Conservation (phyloP, 2,329 filamentous ascomycete species). For the Knufia fluminis region DNA sequence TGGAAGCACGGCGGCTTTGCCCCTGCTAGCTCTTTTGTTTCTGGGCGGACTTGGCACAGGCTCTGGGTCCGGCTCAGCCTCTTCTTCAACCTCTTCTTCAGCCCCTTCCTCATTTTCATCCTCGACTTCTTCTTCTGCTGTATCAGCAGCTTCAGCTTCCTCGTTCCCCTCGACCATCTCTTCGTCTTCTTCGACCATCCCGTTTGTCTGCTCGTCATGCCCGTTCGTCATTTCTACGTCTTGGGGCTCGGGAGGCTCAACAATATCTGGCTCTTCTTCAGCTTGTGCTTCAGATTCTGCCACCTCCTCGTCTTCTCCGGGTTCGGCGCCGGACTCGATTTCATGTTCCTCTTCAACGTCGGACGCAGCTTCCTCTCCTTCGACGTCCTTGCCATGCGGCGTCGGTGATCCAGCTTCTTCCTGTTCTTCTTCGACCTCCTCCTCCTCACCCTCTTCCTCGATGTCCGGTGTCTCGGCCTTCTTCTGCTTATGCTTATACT, state of each 20-base stretch:
- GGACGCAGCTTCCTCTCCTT: constrained; percentile 6
- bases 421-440: constrained; percentile 18
- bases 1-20: not conserved
- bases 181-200: not conserved
- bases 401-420: not conserved
- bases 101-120: not conserved
- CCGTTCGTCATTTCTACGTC: not conserved
- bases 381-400: not conserved
- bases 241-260: too few species aligned
- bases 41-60: not conserved
- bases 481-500: constrained; percentile 22
- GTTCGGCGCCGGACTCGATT: too few species aligned
- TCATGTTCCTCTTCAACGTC: constrained; percentile 13
- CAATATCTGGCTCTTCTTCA: too few species aligned
- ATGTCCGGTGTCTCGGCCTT: constrained; percentile 22
- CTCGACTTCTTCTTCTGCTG: not conserved
- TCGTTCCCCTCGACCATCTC: not conserved
- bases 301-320: too few species aligned
- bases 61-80: not conserved
- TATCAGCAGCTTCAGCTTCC: not conserved
- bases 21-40: not conserved
- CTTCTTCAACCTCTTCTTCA: constrained; percentile 4
- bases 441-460: constrained; percentile 20
- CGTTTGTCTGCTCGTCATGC: not conserved
- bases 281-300: too few species aligned